Conservation (phyloP, 1,139 yeast genomes). For the Nakaseomyces glabratus region DNA sequence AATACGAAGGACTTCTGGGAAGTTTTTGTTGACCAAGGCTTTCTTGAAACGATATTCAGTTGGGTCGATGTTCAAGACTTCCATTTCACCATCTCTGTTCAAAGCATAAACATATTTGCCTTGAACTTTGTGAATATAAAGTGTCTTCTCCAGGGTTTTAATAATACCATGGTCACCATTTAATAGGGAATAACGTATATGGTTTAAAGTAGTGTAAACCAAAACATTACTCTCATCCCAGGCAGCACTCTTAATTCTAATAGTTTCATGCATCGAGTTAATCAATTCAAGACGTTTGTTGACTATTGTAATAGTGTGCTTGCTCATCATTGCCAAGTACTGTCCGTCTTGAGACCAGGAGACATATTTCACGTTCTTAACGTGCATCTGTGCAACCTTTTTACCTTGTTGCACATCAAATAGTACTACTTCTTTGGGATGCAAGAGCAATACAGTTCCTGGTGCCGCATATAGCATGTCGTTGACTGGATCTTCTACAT, state of each 20-base stretch:
- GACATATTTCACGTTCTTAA: conserved; percentile 78
- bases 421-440: conserved; percentile 61
- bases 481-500: conserved; percentile 59
- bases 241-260: conserved; percentile 92
- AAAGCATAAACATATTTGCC: conserved; percentile 71
- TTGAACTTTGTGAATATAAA: conserved; percentile 66
- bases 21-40: conserved; percentile 82
- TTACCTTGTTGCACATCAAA: conserved; percentile 93
- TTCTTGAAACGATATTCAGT: conserved; percentile 95
- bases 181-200: conserved; percentile 83
- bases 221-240: conserved; percentile 95
- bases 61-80: conserved; percentile 74
- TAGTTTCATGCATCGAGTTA: conserved; percentile 90
- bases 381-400: conserved; percentile 58
- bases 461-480: conserved; percentile 77
- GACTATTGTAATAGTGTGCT: conserved; percentile 87
- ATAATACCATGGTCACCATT: conserved; percentile 95
- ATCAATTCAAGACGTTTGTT: conserved; percentile 68
- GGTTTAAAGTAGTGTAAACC: conserved; percentile 89
- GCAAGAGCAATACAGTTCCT: conserved; percentile 72
- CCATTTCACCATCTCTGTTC: conserved; percentile 79
- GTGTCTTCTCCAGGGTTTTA: conserved; percentile 84
- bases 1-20: conserved; percentile 83
- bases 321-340: conserved; percentile 78
- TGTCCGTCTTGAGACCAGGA: conserved; percentile 86